Evolutionary conservation across 257 asterid genomes (phyloP).

Genomic region (Coffea eugenioides): DNA sequence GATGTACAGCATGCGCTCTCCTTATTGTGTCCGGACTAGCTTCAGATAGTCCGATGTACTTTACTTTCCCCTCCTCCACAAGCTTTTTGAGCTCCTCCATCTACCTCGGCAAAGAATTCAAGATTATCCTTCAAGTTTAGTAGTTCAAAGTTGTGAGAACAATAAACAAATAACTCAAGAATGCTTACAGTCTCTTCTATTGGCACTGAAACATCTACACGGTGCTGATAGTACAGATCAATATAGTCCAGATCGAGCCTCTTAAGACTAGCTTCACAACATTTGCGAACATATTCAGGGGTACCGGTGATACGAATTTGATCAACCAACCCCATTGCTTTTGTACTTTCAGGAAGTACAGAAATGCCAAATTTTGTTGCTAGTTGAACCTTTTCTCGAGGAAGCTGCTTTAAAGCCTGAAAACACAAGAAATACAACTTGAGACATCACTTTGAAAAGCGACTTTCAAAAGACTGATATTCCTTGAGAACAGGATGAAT

Average conservation of each 20-base stretch:
- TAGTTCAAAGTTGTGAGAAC: too few relatives aligned
- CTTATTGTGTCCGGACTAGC: slow-evolving; percentile 47
- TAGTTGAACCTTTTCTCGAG: slow-evolving; percentile 35
- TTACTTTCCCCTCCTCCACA: slow-evolving; percentile 57
- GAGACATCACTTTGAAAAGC: background rate
- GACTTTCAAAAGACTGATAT: background rate
- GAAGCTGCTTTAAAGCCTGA: slow-evolving; percentile 37
- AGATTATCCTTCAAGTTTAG: background rate
- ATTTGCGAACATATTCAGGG: slow-evolving; percentile 42
- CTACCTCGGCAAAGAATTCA: slow-evolving; percentile 14
- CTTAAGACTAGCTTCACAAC: slow-evolving; percentile 52
- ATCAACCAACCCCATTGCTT: background rate
- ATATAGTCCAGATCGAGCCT: slow-evolving; percentile 54
- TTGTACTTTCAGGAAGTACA: too few relatives aligned
- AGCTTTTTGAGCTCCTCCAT: slow-evolving; percentile 55
- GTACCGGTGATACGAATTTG: slow-evolving; percentile 17
- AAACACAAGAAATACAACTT: background rate
- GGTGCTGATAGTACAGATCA: slow-evolving; percentile 55
- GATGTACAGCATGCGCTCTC: slow-evolving; percentile 61
- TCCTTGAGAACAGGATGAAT: too few relatives aligned
- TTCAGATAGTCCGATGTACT: slow-evolving; percentile 55
- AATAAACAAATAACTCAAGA: background rate
- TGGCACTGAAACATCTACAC: slow-evolving; percentile 43
- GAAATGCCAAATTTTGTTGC: slow-evolving; percentile 38
- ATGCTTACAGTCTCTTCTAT: slow-evolving; percentile 58